Evolutionary conservation across 2,329 filamentous ascomycete genomes (phyloP).

Genomic region (Paecilomyces niveus): DNA sequence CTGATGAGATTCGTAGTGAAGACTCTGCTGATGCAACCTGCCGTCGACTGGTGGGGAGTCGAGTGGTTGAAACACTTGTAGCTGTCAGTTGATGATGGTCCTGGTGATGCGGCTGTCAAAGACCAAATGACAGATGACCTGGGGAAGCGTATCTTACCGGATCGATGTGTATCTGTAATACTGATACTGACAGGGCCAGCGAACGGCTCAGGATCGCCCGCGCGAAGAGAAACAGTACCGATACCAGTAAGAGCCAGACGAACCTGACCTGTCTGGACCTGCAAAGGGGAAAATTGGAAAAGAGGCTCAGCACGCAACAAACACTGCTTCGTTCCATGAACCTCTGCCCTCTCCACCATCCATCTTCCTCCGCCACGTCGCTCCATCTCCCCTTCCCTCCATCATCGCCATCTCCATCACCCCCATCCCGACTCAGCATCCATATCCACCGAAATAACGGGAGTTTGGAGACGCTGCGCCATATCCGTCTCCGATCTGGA

Average conservation of each 20-base stretch:
- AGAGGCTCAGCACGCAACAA: conserved; percentile 5
- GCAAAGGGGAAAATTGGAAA: conserved; percentile 6
- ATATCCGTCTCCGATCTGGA: conserved; percentile 8
- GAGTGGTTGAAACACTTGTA: neutral
- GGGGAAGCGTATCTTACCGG: neutral
- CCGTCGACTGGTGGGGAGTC: no score
- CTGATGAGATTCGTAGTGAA: neutral
- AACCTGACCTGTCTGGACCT: neutral
- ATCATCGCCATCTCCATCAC: conserved; percentile 10
- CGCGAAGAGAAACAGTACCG: neutral
- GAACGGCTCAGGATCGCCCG: neutral
- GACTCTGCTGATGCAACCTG: neutral
- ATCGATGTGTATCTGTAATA: neutral
- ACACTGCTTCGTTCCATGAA: conserved; percentile 1
- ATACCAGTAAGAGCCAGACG: conserved; percentile 1
- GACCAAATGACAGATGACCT: neutral
- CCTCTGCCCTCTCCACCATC: conserved; percentile 1
- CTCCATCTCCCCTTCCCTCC: conserved; percentile 4
- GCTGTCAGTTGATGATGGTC: neutral
- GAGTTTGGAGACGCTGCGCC: conserved; percentile 3
- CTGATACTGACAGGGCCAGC: neutral
- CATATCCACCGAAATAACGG: neutral
- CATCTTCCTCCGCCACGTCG: conserved; percentile 2
- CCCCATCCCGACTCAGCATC: conserved; percentile 5
- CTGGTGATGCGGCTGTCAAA: neutral